Evolutionary conservation across 352 stramenopile species (phyloP), one percentile per base, ranked within the genome.

Genomic region (Detonula confervacea): DNA sequence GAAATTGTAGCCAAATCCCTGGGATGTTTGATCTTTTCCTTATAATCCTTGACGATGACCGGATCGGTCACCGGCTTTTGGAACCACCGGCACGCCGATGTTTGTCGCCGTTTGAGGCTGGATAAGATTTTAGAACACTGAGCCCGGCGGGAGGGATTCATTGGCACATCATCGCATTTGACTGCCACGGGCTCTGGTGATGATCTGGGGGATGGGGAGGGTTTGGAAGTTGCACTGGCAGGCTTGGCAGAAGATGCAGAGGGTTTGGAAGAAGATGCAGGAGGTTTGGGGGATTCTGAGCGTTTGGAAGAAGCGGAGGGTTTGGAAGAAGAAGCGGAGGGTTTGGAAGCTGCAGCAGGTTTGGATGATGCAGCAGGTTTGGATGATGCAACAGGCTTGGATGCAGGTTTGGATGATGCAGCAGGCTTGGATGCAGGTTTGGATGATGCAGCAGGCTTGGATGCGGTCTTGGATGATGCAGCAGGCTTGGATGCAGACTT

Each of bases 1-100:
- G 77, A 74, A 69, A 94, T 88, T 0, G 81, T 88, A 16, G 65
- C 77, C 59, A 94, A 68, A 73, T 92, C 87, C 74, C 91, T 91
- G n/a, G 87, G 87, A 80, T 87, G 62, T 42, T 59, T 44, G 69
- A 94, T 91, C 56, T 92, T 94, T 12, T 80, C 78, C 30, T 75
- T 85, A 49, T 94, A 94, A 70, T 91, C 85, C 44, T 89, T 80
- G 8, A 94, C 73, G 42, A 93, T 79, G 16, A 60, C 77, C 25
- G 86, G 80, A 72, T 93, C 88, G 20, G 56, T 77, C n/a, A 93
- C 78, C 14, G 86, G 88, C 25, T 91, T 81, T 12, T 87, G 39
- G 70, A 93, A 93, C 69, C 62, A 89, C 18, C 60, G 69, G 27
- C 86, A 80, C 37, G 77, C 80, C 6, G 77, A 20, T 12, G 52